Evolutionary conservation across 805 yeast species (phyloP), one percentile per base, ranked within the genome.

Genomic region (Starmera caribaea): DNA sequence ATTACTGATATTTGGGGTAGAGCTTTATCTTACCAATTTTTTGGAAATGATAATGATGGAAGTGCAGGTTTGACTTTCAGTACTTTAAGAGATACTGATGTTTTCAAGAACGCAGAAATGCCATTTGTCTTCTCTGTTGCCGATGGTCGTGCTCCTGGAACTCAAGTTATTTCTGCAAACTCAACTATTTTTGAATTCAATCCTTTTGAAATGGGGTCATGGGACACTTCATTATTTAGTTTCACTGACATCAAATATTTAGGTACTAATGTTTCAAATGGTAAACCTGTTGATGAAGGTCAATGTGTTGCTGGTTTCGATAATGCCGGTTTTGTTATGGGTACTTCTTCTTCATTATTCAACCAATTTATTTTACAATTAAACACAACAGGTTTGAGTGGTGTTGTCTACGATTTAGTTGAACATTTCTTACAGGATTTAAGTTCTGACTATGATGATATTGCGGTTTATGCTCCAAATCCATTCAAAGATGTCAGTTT

Each of bases 1-100:
- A 48, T 84, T 27, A 80, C 90, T 3, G 95, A 85, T 57, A 72
- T 76, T 41, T 85, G 92, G 94, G 88, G 87, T 5, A 68, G 89
- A 46, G 78, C 79, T 3, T 63, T 87, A 38, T 73, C 92, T 3
- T 73, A 79, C 48, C 87, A 82, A 59, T 74, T 86, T 45, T 76
- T 89, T 68, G 80, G 69, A 3, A 70, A 71, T 38, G 61, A 66
- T 36, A 64, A 77, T 3, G 71, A 74, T 44, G 77, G 78, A 57
- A 79, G 85, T 41, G 85, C 77, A 2, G 81, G 79, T 1, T 61
- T 75, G 54, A 69, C 78, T 3, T 78, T 71, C 61, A 63, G 74
- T 13, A 71, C 75, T 37, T 62, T 86, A 34, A 66, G 81, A 45
- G 75, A 73, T 41, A 70, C 74, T 51, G 76, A 76, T 32, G 76